Evolutionary conservation across 1,139 yeast genomes (phyloP).

Genomic region (Suhomyces terraborum): DNA sequence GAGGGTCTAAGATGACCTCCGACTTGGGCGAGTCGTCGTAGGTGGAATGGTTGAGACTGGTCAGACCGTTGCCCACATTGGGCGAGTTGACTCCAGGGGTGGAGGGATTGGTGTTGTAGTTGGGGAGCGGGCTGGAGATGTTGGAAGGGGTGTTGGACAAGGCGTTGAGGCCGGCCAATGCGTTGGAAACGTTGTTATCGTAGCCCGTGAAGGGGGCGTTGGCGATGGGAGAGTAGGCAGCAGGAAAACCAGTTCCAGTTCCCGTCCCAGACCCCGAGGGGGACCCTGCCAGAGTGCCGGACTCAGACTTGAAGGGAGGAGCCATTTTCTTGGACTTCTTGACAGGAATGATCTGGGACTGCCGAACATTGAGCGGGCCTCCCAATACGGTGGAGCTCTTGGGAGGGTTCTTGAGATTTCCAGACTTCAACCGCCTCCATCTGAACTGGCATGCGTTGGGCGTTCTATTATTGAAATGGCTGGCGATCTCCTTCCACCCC

Average conservation of each 20-base stretch:
- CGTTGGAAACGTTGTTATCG: conserved; percentile 46
- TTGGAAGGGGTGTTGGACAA: conserved; percentile 41
- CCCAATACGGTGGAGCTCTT: conserved; percentile 39
- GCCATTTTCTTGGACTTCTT: conserved; percentile 30
- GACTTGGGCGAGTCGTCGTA: conserved; percentile 37
- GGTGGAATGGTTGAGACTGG: conserved; percentile 23
- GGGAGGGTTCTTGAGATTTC: conserved; percentile 60
- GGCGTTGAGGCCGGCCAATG: conserved; percentile 52
- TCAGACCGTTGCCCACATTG: conserved; percentile 13
- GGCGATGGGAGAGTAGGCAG: conserved; percentile 41
- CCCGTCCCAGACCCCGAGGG: no score
- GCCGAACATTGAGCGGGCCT: conserved; percentile 16
- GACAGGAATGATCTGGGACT: conserved; percentile 9
- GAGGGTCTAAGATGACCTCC: conserved; percentile 39
- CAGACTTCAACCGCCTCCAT: conserved; percentile 72
- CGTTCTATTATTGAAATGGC: conserved; percentile 66
- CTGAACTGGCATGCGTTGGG: conserved; percentile 81
- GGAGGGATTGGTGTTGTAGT: conserved; percentile 24
- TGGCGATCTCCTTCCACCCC: conserved; percentile 78
- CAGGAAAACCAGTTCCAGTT: conserved; percentile 30
- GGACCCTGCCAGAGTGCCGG: conserved; percentile 9
- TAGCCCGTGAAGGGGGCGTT: conserved; percentile 46
- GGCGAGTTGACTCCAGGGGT: conserved; percentile 25
- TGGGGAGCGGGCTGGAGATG: conserved; percentile 35
- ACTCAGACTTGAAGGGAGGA: conserved; percentile 16